phyloP scores from a whole-genome alignment of 305 asterid species.

The Fraxinus latifolia region DNA sequence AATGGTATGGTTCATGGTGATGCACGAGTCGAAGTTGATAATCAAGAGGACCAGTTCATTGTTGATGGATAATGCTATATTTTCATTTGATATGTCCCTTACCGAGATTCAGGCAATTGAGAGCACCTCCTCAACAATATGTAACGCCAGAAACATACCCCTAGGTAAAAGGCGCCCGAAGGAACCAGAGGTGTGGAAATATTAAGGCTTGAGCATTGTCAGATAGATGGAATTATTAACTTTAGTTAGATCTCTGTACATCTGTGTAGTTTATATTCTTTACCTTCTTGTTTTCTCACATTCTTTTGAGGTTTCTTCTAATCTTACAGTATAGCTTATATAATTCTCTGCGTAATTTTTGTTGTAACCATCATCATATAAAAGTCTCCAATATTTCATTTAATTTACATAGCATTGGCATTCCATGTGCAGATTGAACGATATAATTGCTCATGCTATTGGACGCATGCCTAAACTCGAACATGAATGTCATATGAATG shows the following conservation, averaged over 20 bases:
- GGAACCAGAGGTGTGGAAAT: background rate
- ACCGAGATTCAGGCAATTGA: background rate
- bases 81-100: background rate
- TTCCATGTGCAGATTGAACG: background rate
- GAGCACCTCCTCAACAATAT: background rate
- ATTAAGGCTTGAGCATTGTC: conserved; percentile 16
- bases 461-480: background rate
- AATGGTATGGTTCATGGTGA: conserved; percentile 75
- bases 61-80: conserved; percentile 61
- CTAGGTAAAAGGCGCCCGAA: too few species aligned
- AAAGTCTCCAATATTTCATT: background rate
- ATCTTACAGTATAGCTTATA: conserved; percentile 33
- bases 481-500: background rate
- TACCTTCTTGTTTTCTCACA: conserved; percentile 20
- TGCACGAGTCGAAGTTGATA: conserved; percentile 73
- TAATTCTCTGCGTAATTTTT: conserved; percentile 24
- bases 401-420: background rate
- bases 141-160: background rate
- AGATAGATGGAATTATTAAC: conserved; percentile 4
- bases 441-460: background rate
- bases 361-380: background rate
- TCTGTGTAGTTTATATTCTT: conserved; percentile 33
- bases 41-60: conserved; percentile 91
- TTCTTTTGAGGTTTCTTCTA: conserved; percentile 19
- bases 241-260: conserved; percentile 22